phyloP scores from a whole-genome alignment of 768 basidiomycete genomes.

The Mrakia gelida region DNA sequence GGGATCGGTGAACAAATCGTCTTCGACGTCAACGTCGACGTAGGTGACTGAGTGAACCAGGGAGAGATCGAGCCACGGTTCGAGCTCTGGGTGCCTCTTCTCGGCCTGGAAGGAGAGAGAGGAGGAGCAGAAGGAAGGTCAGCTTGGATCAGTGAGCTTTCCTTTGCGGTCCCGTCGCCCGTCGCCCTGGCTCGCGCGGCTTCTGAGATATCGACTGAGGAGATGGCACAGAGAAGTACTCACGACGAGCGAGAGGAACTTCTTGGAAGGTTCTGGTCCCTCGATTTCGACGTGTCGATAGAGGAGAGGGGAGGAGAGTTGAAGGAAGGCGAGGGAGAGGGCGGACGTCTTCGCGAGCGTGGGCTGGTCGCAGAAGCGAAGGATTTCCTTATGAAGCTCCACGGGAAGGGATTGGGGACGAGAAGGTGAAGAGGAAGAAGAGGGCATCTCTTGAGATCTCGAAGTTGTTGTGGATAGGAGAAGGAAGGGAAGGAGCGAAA shows the following conservation, averaged over 20 bases:
- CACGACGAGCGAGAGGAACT: background rate
- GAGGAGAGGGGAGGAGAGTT: background rate
- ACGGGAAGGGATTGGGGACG: background rate
- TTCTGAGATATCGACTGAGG: background rate
- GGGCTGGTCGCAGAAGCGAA: background rate
- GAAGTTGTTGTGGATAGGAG: no score
- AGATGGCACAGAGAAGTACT: background rate
- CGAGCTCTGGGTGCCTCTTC: background rate
- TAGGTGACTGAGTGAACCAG: background rate
- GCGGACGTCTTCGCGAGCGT: background rate
- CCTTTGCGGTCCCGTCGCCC: no score
- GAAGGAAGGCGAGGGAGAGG: background rate
- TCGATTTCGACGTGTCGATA: background rate
- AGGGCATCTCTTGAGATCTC: background rate
- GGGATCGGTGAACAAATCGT: no score
- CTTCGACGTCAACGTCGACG: no score
- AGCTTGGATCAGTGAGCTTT: background rate
- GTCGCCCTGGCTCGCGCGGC: no score
- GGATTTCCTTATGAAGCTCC: background rate
- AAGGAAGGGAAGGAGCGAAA: no score
- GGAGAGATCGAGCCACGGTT: background rate
- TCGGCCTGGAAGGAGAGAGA: background rate
- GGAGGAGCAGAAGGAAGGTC: background rate
- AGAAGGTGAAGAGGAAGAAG: background rate
- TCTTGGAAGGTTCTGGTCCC: background rate